Conservation (phyloP, 2,329 filamentous ascomycete species). For the Lachnum nothofagi region DNA sequence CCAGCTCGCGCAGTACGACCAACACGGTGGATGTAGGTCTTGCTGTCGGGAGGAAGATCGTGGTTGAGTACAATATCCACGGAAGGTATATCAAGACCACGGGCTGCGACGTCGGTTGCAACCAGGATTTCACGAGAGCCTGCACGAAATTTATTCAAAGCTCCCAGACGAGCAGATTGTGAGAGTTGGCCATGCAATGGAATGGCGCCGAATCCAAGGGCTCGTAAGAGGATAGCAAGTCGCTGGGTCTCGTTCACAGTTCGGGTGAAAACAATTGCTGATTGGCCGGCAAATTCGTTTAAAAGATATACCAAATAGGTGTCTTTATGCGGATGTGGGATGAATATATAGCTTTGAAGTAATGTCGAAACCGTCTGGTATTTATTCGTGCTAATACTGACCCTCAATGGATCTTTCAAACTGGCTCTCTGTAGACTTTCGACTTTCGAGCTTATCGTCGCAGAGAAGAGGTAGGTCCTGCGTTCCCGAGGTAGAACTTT, state of each 20-base stretch:
- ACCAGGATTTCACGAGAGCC: constrained; percentile 80
- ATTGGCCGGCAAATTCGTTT: constrained; percentile 82
- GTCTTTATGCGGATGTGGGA: constrained; percentile 84
- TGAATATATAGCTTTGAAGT: constrained; percentile 79
- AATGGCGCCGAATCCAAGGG: constrained; percentile 83
- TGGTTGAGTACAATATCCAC: constrained; percentile 85
- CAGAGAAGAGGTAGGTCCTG: constrained; percentile 84
- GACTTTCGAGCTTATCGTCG: constrained; percentile 90
- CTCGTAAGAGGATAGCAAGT: constrained; percentile 73
- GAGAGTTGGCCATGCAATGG: constrained; percentile 89
- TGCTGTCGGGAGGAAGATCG: constrained; percentile 76
- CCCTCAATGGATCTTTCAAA: constrained; percentile 74
- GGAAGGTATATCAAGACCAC: constrained; percentile 88
- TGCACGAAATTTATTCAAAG: constrained; percentile 83
- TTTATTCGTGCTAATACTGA: constrained; percentile 75
- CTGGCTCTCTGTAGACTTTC: constrained; percentile 88
- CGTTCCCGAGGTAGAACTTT: constrained; percentile 76
- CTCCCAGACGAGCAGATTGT: constrained; percentile 79
- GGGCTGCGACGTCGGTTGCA: constrained; percentile 87
- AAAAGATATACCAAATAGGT: constrained; percentile 80
- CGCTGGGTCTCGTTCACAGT: constrained; percentile 90
- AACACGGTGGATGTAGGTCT: constrained; percentile 87
- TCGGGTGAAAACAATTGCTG: constrained; percentile 82
- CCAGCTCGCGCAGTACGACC: constrained; percentile 84
- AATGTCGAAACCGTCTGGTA: constrained; percentile 90